Evolutionary conservation across 108 stramenopile species (phyloP).

Genomic region (Schizochytrium sp.): DNA sequence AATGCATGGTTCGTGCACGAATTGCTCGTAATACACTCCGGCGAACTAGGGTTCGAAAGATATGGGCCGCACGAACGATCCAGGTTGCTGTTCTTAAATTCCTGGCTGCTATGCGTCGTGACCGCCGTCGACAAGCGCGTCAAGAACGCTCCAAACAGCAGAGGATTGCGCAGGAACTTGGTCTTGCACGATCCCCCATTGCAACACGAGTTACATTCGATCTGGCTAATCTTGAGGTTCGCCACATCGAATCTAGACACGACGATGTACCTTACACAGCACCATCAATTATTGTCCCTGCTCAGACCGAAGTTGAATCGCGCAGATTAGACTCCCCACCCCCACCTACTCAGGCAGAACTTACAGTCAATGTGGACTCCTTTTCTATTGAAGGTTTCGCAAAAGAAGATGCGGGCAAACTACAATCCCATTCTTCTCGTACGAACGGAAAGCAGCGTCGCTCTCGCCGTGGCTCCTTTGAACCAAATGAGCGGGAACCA

Average conservation of each 20-base stretch:
- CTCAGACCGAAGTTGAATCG: not conserved
- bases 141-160: slow-evolving; percentile 27
- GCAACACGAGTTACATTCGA: slow-evolving; percentile 18
- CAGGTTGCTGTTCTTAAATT: not conserved
- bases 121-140: slow-evolving; percentile 26
- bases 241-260: not conserved
- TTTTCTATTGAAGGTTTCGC: too few relatives aligned
- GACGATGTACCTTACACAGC: slow-evolving; percentile 17
- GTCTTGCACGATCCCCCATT: not conserved
- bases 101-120: not conserved
- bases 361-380: too few relatives aligned
- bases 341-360: too few relatives aligned
- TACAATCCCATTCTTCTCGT: too few relatives aligned
- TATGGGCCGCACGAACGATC: not conserved
- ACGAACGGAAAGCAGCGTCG: too few relatives aligned
- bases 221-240: slow-evolving; percentile 4
- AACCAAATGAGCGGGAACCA: too few relatives aligned
- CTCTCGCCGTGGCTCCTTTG: too few relatives aligned
- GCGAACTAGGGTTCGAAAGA: not conserved
- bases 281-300: not conserved
- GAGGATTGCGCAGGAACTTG: not conserved
- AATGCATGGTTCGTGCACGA: not conserved
- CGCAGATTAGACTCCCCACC: too few relatives aligned
- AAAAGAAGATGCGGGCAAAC: too few relatives aligned
- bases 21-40: not conserved